Percentiles rank a stretch among this genome's conserved stretches.
These are phyloP conservation scores for Zymoseptoria pseudotritici DNA, from an alignment of 2,329 filamentous ascomycete genomes.

Conservation along the genomic window DNA sequence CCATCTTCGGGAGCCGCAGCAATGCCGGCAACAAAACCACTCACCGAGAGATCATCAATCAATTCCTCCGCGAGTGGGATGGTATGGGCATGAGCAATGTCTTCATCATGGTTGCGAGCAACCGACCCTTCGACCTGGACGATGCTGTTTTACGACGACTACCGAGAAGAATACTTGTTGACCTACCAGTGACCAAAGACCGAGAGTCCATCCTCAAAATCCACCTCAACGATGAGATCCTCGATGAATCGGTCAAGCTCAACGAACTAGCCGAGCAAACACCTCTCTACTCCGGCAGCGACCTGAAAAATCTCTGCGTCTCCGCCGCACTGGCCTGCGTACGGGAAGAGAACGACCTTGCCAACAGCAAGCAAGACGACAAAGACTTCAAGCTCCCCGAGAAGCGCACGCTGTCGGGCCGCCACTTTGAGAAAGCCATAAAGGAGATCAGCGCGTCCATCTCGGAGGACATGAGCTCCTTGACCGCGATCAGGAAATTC, in stretches of 20 bases:
- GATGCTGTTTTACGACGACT: conserved; percentile 74
- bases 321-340: conserved; percentile 73
- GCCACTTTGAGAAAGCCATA: conserved; percentile 80
- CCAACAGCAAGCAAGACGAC: conserved; percentile 20
- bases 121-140: conserved; percentile 90
- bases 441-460: conserved; percentile 88
- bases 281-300: conserved; percentile 72
- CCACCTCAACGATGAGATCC: conserved; percentile 59
- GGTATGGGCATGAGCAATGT: conserved; percentile 71
- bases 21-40: conserved; percentile 58
- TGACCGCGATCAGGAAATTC: conserved; percentile 85
- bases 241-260: conserved; percentile 56
- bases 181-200: conserved; percentile 61
- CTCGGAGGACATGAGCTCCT: conserved; percentile 82
- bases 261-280: conserved; percentile 58
- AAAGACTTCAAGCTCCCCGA: conserved; percentile 55
- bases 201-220: conserved; percentile 62
- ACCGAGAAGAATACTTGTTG: conserved; percentile 64
- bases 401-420: conserved; percentile 55
- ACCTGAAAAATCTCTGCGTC: conserved; percentile 76
- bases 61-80: conserved; percentile 95
- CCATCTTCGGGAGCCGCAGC: conserved; percentile 73
- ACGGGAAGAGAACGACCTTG: conserved; percentile 58
- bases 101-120: conserved; percentile 98
- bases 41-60: conserved; percentile 87